phyloP scores from a whole-genome alignment of 2,329 filamentous ascomycete species.

The Ascochyta rabiei region DNA sequence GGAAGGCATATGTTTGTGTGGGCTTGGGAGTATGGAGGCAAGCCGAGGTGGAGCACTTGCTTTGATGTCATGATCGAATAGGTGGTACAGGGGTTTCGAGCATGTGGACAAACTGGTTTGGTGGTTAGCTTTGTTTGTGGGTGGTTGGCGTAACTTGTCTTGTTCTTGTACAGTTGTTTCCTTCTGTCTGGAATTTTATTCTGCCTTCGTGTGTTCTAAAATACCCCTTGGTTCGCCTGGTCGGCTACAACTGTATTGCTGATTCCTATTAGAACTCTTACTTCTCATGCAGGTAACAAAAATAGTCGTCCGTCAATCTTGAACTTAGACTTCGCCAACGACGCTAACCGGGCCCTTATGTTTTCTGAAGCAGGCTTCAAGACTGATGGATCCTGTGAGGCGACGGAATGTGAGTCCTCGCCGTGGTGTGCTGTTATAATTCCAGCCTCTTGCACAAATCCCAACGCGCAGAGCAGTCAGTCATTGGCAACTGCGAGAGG shows the following conservation, averaged over 20 bases:
- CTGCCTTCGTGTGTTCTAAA: no score
- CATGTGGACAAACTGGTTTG: no score
- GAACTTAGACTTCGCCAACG: no score
- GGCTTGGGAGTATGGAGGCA: conserved; percentile 29
- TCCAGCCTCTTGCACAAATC: not conserved
- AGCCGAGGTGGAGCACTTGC: conserved; percentile 30
- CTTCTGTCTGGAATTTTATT: no score
- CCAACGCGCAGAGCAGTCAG: conserved; percentile 11
- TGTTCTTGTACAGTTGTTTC: no score
- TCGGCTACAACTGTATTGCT: no score
- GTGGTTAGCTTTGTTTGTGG: no score
- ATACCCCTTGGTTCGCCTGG: no score
- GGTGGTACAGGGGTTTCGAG: not conserved
- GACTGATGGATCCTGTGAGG: not conserved
- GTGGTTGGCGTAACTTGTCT: no score
- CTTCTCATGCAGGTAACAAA: not conserved
- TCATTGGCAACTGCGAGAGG: conserved; percentile 12
- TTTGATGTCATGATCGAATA: conserved; percentile 34
- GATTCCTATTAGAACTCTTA: not conserved
- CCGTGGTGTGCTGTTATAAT: not conserved
- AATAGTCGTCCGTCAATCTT: conserved; percentile 4
- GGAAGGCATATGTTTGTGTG: conserved; percentile 40
- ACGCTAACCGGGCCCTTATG: no score
- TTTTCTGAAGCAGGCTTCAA: not conserved
- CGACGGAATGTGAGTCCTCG: not conserved